Evolutionary conservation across 306 rosid genomes (phyloP), one percentile per base, ranked within the genome.

Genomic region (Cucumis melo): DNA sequence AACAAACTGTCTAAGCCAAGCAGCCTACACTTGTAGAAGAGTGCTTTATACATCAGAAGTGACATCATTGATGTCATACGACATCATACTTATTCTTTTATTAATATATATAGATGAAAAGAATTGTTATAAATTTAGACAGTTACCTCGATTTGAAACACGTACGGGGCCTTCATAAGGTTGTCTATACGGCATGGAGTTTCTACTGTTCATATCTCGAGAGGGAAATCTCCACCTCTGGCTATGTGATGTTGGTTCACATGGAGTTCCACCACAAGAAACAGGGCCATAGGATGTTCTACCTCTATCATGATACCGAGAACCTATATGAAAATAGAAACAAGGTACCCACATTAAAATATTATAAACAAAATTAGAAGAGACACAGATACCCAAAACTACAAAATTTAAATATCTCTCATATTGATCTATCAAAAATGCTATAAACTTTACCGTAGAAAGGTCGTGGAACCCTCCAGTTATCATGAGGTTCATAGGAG

Each of bases 151-250:
- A 79, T 82, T 84, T 39, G 88, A 65, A 55, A 88, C 90, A 20
- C 94, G 93, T 75, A 91, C 88, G 10, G 86, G 88, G 81, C 92
- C 96, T 44, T 88, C 94, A 81, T 81, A 92, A 78, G 96, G 96
- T 41, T 92, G 97, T 82, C 90, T 85, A 67, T 78, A 91, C 74
- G 96, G 86, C 80, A 89, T 55, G 68, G 89, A 78, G 68, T 90
- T 86, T 80, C 96, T 82, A 75, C 89, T 89, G 78, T 79, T 87
- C 85, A 85, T 73, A 32, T 89, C 89, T 23, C 86, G 85, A 12
- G 94, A 88, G 78, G 94, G 92, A 88, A 74, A 90, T 81, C 97
- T 88, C 97, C 91, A 88, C 41, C 91, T 92, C 74, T 89, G 96
- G 77, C 80, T 84, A 27, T 89, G 87, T 74, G 84, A 75, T 46